Base-by-base conservation (phyloP, 2,329 filamentous ascomycete genomes). In the Hypoxylon sp. region DNA sequence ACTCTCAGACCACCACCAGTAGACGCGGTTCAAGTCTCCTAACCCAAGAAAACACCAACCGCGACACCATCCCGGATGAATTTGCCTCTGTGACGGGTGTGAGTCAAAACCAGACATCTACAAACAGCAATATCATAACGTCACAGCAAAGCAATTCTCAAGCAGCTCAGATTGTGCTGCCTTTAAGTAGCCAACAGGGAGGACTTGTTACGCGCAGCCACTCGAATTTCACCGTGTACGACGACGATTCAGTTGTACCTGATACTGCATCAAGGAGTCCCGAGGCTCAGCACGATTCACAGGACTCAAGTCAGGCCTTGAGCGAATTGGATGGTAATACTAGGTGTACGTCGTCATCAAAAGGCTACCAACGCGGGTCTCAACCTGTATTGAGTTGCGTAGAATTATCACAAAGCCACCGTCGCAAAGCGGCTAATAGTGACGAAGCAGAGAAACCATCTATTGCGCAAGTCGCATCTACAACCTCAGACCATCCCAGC, bases 151-250 rank as follows among this genome's bases (percentile, higher is more conserved):
- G 53, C 36, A 70, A 59, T n/a, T 76, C 70, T 2, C 76, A 78
- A 50, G 71, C 73, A 36, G 76, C 76, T n/a, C 76, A 78, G 49
- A 66, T 77, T 19, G 71, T 77, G 2, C 57, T 62, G 17, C 71
- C 72, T 34, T 52, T 75, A 5, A 71, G 17, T 51, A 74, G 67
- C 51, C 70, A 73, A 23, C 69, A 67, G 36, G 65, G 56, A 21
- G 61, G 69, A 21, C 56, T 68, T 28, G 63, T 52, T 14, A 74
- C 73, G 9, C 67, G 72, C 25, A 72, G 69, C 25, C 68, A 71
- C 25, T 63, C 56, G 1, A 60, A 65, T 17, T 75, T 75, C 55
- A 70, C 60, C 2, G 70, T 74, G 13, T 74, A 72, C 59, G 70
- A 71, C 49, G 73, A 73, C 66, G 67, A 72, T 50, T 65, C 56